Base-by-base conservation (phyloP, 2,329 filamentous ascomycete genomes). In the Bipolaris zeicola region DNA sequence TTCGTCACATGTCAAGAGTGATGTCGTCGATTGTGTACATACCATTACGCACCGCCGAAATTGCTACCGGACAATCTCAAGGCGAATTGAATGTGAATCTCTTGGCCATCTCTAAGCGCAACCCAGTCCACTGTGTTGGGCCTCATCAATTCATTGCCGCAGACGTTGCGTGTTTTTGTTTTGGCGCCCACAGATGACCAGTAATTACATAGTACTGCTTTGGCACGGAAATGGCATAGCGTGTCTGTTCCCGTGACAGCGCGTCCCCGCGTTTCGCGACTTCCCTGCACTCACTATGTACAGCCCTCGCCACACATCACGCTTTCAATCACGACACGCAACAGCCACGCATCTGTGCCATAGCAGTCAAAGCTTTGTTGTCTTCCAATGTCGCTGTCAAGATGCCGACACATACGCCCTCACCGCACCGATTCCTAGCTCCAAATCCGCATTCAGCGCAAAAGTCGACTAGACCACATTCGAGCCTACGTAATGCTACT, bases 351-450 rank as follows among this genome's bases (percentile, higher is more conserved):
- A n/a, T 11, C 20, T 6, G 39, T 39, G 18, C 39, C 24, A 5
- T 26, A 14, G 43, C 36, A 38, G 16, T 34, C 38, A 20, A 37
- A 31, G 33, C 24, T 20, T 18, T 16, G 10, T 5, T 13, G 13
- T 24, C 11, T 37, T 13, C 38, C 33, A 34, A 63, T 61, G 58
- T 45, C 24, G 37, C 26, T 16, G 41, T 31, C 36, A 57, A 36
- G 20, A 73, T 73, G 71, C 64, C 71, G 7, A 51, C 59, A 18
- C 56, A 70, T 34, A 69, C 66, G 10, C 72, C 70, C 52, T 74
- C 71, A 54, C 71, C 72, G 51, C 70, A 73, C 63, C 69, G 72
- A 60, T 75, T 74, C 68, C 42, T 71, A 60, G 64, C 67, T 10
- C 63, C 61, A n/a, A 58, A 53, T 18, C 43, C 63, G 14, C 56